These are phyloP conservation scores for Aspergillus sp. DNA, from an alignment of 2,329 filamentous ascomycete genomes.

Conservation along the genomic window DNA sequence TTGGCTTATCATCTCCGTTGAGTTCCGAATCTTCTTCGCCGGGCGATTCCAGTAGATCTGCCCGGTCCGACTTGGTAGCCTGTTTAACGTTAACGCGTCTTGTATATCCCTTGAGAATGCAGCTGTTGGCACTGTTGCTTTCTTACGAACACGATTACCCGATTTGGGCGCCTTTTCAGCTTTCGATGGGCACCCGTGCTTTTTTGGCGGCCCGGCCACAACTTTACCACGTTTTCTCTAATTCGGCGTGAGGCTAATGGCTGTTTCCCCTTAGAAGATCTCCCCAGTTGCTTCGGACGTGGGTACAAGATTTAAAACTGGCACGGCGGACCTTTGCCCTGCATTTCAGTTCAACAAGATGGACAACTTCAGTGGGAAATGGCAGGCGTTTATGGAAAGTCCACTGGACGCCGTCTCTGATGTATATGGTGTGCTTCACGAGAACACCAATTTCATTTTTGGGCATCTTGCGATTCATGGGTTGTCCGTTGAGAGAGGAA, in stretches of 20 bases:
- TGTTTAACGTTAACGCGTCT: neutral
- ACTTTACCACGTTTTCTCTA: neutral
- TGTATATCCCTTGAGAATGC: neutral
- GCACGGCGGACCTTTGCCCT: conserved; percentile 13
- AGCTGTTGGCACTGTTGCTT: neutral
- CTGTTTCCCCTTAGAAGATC: conserved; percentile 11
- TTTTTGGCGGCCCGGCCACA: neutral
- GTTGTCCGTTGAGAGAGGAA: conserved; percentile 9
- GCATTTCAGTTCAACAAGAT: conserved; percentile 10
- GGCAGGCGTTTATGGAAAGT: conserved; percentile 7
- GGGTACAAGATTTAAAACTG: conserved; percentile 9
- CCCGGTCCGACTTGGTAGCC: neutral
- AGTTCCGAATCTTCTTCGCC: neutral
- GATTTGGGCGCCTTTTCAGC: neutral
- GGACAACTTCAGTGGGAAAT: neutral
- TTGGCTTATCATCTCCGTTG: neutral
- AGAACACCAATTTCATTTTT: neutral
- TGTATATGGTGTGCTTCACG: conserved; percentile 9
- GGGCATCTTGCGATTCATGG: neutral
- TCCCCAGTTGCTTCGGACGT: conserved; percentile 13
- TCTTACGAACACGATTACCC: neutral
- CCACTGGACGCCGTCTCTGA: conserved; percentile 13
- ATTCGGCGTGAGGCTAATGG: conserved; percentile 10
- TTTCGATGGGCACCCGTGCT: neutral
- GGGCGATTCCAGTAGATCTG: neutral